Evolutionary conservation across 2,329 filamentous ascomycete genomes (phyloP).

Genomic region (Ceratocystiopsis brevicomis): DNA sequence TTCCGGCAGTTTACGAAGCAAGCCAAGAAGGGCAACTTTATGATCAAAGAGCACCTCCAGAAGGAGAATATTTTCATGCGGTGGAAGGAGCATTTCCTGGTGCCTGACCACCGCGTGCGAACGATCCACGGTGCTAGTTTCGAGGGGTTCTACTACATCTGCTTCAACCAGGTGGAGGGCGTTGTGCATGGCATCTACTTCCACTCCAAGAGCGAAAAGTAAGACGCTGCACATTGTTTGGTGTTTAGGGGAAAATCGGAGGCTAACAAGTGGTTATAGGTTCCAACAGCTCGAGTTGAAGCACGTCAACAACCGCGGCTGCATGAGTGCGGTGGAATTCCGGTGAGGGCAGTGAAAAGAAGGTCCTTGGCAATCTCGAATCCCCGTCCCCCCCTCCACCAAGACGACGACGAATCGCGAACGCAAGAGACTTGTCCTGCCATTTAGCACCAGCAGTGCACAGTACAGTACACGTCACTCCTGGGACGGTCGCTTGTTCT

Average conservation of each 20-base stretch:
- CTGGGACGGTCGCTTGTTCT: not conserved
- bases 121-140: conserved; percentile 91
- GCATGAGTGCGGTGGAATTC: conserved; percentile 76
- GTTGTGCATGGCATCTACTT: conserved; percentile 90
- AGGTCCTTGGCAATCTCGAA: not conserved
- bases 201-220: conserved; percentile 96
- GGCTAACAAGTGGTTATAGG: conserved; percentile 22
- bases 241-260: no score
- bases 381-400: no score
- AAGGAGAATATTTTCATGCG: conserved; percentile 92
- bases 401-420: no score
- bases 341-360: conserved; percentile 29
- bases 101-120: conserved; percentile 80
- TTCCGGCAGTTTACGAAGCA: conserved; percentile 57
- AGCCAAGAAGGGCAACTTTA: conserved; percentile 35
- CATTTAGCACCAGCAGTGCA: not conserved
- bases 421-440: no score
- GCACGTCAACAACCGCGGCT: conserved; percentile 70
- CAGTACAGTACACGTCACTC: not conserved
- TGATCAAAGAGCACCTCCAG: conserved; percentile 53
- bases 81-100: conserved; percentile 97
- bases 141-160: conserved; percentile 98
- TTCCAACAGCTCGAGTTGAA: conserved; percentile 87
- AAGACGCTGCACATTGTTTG: conserved; percentile 8
- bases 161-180: conserved; percentile 82